Conservation (phyloP, 495 filamentous ascomycete species). For the Aeminium ludgeri region DNA sequence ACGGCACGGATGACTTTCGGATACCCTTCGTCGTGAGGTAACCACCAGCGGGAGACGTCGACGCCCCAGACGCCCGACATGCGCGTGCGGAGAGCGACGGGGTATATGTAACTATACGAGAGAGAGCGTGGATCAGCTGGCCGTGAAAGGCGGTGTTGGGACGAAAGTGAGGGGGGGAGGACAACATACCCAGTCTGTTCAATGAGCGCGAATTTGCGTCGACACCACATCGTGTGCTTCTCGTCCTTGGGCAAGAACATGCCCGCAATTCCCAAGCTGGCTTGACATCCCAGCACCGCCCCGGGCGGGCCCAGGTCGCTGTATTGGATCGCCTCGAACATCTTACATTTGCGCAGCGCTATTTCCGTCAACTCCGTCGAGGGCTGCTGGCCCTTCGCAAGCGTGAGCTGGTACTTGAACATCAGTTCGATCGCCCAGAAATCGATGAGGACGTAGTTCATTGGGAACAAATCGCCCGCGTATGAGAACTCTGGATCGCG, state of each 20-base stretch:
- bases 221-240: constrained; percentile 65
- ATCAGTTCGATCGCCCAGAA: constrained; percentile 63
- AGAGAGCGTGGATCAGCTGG: constrained; percentile 5
- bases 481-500: constrained; percentile 51
- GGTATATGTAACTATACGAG: constrained; percentile 57
- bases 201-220: constrained; percentile 58
- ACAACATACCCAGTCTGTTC: constrained; percentile 66
- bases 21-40: constrained; percentile 63
- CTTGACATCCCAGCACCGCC: constrained; percentile 53
- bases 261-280: constrained; percentile 55
- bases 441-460: constrained; percentile 61
- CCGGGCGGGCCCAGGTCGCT: constrained; percentile 58
- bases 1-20: constrained; percentile 54
- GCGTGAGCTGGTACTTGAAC: constrained; percentile 51
- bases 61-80: constrained; percentile 58
- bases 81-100: constrained; percentile 50
- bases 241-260: constrained; percentile 61
- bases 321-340: constrained; percentile 59
- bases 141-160: background rate
- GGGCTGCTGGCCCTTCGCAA: constrained; percentile 33
- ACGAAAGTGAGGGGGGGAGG: background rate
- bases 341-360: constrained; percentile 53
- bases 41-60: constrained; percentile 66
- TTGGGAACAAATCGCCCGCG: constrained; percentile 47
- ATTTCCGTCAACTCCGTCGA: constrained; percentile 38